A percentile compares a stretch with the other conserved stretches of the same genome.
phyloP scores from a whole-genome alignment of 1,284 basidiomycete species.

The Cutaneotrichosporon spelunceum region DNA sequence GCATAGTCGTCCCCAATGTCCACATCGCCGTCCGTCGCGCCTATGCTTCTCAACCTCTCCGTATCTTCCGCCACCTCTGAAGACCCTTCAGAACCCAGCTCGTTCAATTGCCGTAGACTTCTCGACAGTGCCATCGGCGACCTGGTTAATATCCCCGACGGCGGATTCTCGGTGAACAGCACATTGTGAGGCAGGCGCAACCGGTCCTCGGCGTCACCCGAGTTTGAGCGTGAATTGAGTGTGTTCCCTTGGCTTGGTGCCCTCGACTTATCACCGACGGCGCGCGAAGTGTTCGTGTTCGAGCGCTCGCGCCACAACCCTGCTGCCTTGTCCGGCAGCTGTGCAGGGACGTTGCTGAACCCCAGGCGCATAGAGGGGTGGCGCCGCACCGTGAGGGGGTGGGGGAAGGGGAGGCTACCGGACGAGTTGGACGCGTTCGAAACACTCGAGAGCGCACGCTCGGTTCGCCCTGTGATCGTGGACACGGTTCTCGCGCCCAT shows the following conservation, averaged over 20 bases:
- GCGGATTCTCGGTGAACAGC: conserved; percentile 13
- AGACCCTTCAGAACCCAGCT: neutral
- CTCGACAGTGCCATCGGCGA: neutral
- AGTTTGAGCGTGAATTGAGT: conserved; percentile 1
- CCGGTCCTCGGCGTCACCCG: neutral
- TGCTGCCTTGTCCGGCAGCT: neutral
- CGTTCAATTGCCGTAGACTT: neutral
- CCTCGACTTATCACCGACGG: conserved; percentile 9
- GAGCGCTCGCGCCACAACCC: conserved; percentile 9
- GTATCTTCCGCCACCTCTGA: neutral
- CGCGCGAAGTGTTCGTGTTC: conserved; percentile 5
- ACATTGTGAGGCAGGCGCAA: conserved; percentile 9
- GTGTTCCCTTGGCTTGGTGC: conserved; percentile 4
- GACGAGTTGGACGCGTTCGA: conserved; percentile 13
- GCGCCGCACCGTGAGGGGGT: conserved; percentile 35
- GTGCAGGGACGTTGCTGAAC: conserved; percentile 24
- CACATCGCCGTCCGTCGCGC: neutral
- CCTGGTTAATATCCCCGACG: neutral
- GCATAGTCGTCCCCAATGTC: neutral
- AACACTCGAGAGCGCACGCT: conserved; percentile 14
- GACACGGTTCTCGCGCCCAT: neutral
- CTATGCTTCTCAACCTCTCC: neutral
- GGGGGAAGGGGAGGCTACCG: conserved; percentile 38
- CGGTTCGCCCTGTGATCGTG: neutral
- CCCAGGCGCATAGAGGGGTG: conserved; percentile 45